A percentile compares a stretch with the other conserved stretches of the same genome.
Conservation (phyloP, 257 asterid genomes). For the Gentiana macrophylla region DNA sequence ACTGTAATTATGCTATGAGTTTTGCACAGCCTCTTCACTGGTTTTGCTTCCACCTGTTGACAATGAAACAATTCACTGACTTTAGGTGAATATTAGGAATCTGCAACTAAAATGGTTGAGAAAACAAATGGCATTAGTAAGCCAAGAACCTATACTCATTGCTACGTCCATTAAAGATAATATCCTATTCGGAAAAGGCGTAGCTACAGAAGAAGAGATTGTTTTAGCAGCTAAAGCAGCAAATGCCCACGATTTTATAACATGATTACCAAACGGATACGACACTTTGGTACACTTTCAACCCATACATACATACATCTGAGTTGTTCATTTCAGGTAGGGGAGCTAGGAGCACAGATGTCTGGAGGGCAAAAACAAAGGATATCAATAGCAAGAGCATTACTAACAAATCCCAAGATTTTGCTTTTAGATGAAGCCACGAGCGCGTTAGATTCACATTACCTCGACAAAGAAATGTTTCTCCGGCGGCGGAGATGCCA, state of each 20-base stretch:
- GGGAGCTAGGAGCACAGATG: constrained; percentile 41
- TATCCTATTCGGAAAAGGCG: constrained; percentile 35
- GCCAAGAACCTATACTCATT: constrained; percentile 42
- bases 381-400: constrained; percentile 51
- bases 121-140: constrained; percentile 44
- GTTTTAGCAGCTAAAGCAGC: constrained; percentile 32
- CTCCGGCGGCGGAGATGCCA: too few relatives aligned
- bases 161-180: constrained; percentile 42
- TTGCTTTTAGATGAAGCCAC: constrained; percentile 56
- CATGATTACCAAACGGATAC: constrained; percentile 37
- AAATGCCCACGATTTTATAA: constrained; percentile 41
- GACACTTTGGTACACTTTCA: constrained; percentile 28
- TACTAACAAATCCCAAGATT: constrained; percentile 37
- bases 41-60: too few relatives aligned
- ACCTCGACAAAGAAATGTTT: too few relatives aligned
- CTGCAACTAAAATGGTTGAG: constrained; percentile 42
- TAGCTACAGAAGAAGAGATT: constrained; percentile 28
- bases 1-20: too few relatives aligned
- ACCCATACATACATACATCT: too few relatives aligned
- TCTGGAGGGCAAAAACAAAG: constrained; percentile 55
- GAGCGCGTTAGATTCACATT: constrained; percentile 48
- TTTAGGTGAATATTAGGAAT: constrained; percentile 25
- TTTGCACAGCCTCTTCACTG: too few relatives aligned
- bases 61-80: too few relatives aligned
- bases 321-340: constrained; percentile 24